These are phyloP conservation scores for Eucalyptus sp. DNA, from an alignment of 345 rosid genomes.

Conservation along the genomic window DNA sequence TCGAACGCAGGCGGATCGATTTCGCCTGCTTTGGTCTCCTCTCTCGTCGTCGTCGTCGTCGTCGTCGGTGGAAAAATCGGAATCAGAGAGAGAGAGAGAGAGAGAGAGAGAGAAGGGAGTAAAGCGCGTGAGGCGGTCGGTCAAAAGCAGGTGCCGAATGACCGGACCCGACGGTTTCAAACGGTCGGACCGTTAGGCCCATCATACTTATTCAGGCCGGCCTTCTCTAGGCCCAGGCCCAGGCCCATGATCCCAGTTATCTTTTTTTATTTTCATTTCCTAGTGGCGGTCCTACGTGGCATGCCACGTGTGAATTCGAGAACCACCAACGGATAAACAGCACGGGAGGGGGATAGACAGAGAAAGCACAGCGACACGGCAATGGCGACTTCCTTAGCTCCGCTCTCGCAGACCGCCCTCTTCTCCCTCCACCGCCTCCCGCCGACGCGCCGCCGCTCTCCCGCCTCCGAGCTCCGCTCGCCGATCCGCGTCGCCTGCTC, in stretches of 20 bases:
- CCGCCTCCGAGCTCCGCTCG: conserved; percentile 2
- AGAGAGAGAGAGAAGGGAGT: neutral
- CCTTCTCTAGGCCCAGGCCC: neutral
- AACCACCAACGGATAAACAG: conserved; percentile 19
- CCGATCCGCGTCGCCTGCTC: conserved; percentile 31
- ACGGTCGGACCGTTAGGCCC: neutral
- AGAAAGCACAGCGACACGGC: neutral
- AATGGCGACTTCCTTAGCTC: neutral
- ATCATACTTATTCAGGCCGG: neutral
- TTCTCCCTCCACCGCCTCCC: neutral
- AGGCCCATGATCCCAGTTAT: neutral
- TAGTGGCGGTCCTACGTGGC: neutral
- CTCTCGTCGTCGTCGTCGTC: neutral
- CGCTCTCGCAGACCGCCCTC: neutral
- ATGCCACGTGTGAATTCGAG: conserved; percentile 21
- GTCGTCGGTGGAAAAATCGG: neutral
- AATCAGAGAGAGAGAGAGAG: neutral
- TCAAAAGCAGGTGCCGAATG: neutral
- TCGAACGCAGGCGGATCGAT: neutral
- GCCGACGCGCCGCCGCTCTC: conserved; percentile 1
- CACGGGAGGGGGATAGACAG: neutral
- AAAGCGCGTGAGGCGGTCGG: neutral
- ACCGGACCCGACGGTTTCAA: neutral
- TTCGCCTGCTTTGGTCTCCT: neutral
- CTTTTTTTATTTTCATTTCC: neutral